Evolutionary conservation across 495 filamentous ascomycete species (phyloP), one percentile per base, ranked within the genome.

Genomic region (Penicillium canariense): DNA sequence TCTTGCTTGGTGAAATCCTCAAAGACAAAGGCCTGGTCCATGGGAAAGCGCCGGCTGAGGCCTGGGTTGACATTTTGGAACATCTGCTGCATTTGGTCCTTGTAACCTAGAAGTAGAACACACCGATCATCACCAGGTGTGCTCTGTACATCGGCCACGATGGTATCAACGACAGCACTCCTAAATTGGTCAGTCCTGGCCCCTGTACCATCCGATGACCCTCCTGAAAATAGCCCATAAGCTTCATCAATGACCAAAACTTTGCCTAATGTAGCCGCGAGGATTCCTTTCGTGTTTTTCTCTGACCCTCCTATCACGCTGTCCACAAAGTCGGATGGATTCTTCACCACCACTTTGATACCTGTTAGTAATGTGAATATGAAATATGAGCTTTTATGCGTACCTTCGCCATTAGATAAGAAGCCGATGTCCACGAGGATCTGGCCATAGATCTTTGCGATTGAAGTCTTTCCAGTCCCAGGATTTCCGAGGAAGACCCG

Each of bases 91-190:
- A 95, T 89, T 60, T 87, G 72, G n/a, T 87, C 82, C 56, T 87
- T 79, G 67, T 95, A 93, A 0, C 89, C 90, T 2, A 93, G 73
- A 0, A 93, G 73, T 0, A 95, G 70, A 0, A 94, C 85, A 50
- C 89, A 93, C 15, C 86, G 79, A 65, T 94, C 88, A 30, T 91
- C 89, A 0, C 87, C 86, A 0, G 88, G 86, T 0, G 81, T 79
- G 57, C 83, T 88, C 48, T 93, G 90, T 0, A 95, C 83, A 52
- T 94, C 87, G 0, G 88, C 87, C 2, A 93, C 89, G n/a, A 94
- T 85, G 0, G 90, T 93, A 4, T 90, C 86, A 5, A 88, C 70
- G 8, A 89, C 83, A 7, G 84, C 85, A 1, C 77, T 83, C 58
- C 81, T 85, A 73, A 75, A 91, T 0, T 67, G 60, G 58, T 91